A percentile compares a stretch with the other conserved stretches of the same genome.
These are phyloP conservation scores for Annona squamosa DNA, from an alignment of 164 flowering plant species.

Conservation along the genomic window DNA sequence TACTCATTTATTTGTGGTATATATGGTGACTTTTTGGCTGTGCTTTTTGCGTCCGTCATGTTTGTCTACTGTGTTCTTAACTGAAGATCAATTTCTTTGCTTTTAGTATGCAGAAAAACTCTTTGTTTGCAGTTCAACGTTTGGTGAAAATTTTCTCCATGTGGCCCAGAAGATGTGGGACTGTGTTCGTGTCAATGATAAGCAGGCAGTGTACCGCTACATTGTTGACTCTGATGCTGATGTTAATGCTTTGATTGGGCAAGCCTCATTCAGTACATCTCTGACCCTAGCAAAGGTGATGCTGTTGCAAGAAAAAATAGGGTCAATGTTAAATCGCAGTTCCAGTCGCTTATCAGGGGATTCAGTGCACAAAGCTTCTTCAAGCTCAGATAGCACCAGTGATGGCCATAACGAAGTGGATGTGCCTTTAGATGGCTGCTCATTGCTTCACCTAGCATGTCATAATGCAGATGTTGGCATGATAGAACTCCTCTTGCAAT, in stretches of 20 bases:
- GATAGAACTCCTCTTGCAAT: conserved; percentile 89
- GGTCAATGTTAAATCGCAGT: conserved; percentile 16
- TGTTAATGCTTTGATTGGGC: conserved; percentile 51
- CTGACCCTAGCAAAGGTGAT: conserved; percentile 46
- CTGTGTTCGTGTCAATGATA: conserved; percentile 60
- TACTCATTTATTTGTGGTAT: no score
- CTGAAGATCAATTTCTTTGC: not conserved
- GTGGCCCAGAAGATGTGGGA: conserved; percentile 69
- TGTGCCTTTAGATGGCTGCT: conserved; percentile 46
- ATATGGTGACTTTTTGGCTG: no score
- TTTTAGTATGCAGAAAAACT: conserved; percentile 73
- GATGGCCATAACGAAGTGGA: conserved; percentile 28
- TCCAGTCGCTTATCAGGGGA: conserved; percentile 15
- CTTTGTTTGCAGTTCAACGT: conserved; percentile 51
- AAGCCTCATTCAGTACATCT: conserved; percentile 30
- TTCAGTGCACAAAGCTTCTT: conserved; percentile 21
- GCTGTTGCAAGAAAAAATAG: conserved; percentile 49
- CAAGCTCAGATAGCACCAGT: conserved; percentile 15
- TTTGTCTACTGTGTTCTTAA: not conserved
- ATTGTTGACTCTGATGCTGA: conserved; percentile 56
- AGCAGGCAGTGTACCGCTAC: conserved; percentile 63
- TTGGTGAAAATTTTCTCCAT: conserved; percentile 24
- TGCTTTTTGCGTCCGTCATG: not conserved
- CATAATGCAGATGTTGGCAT: conserved; percentile 70
- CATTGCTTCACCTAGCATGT: conserved; percentile 85